Evolutionary conservation across 768 basidiomycete genomes (phyloP).

Genomic region (Lactarius sanguifluus): DNA sequence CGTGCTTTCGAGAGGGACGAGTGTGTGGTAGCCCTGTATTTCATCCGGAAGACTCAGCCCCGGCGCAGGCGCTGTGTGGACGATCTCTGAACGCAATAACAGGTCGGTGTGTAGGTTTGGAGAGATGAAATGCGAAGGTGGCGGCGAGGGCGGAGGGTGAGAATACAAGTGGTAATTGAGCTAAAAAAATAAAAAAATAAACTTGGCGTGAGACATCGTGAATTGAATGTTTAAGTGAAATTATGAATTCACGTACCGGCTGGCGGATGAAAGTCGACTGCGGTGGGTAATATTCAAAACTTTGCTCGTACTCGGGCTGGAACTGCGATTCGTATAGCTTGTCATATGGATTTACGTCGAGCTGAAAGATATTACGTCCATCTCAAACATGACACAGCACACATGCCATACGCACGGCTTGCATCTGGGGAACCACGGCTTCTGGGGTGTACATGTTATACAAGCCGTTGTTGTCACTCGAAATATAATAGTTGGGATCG

Average conservation of each 20-base stretch:
- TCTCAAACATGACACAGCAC: conserved; percentile 26
- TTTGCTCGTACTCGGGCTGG: conserved; percentile 38
- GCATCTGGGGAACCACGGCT: conserved; percentile 37
- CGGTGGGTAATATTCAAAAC: conserved; percentile 42
- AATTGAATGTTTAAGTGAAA: not conserved
- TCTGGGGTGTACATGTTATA: conserved; percentile 32
- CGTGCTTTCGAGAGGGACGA: conserved; percentile 72
- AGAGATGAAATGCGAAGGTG: conserved; percentile 78
- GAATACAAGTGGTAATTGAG: conserved; percentile 94
- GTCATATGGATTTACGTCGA: conserved; percentile 30
- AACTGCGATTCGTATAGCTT: conserved; percentile 34
- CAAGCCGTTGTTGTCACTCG: conserved; percentile 30
- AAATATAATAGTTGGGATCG: conserved; percentile 34
- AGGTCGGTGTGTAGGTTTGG: conserved; percentile 66
- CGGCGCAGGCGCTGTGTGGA: conserved; percentile 39
- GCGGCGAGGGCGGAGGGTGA: conserved; percentile 57
- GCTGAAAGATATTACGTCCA: conserved; percentile 27
- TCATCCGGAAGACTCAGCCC: conserved; percentile 77
- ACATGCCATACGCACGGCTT: conserved; percentile 34
- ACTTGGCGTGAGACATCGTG: conserved; percentile 6
- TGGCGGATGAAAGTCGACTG: conserved; percentile 59
- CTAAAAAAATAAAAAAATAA: conserved; percentile 40
- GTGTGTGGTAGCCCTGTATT: conserved; percentile 85
- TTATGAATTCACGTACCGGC: conserved; percentile 48
- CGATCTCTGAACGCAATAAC: conserved; percentile 49